Evolutionary conservation across 306 rosid genomes (phyloP), one percentile per base, ranked within the genome.

Genomic region (Cicer bijugum): DNA sequence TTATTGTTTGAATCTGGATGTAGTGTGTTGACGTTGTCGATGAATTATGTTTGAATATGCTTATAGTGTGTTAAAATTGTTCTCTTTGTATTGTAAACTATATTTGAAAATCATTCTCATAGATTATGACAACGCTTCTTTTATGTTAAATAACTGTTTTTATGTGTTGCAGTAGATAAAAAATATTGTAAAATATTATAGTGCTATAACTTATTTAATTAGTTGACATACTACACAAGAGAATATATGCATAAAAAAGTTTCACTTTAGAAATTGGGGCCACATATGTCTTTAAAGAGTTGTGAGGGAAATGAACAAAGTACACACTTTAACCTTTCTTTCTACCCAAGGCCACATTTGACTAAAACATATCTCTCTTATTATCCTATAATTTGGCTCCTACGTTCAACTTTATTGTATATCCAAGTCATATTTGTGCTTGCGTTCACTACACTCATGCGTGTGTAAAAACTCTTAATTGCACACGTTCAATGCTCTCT

Each of bases 351-450:
- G 69, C 39, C 64, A 73, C 70, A 73, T 12, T 64, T 67, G 65
- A 59, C 75, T 68, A 4, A 35, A 16, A 57, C 65, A 60, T 20
- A 60, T 20, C 51, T 60, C 52, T 61, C 12, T 47, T 6, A 17
- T 6, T 60, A 43, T 61, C 12, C 40, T 6, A 38, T 6, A 33
- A 28, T 3, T 69, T 60, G 56, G 16, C 43, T 43, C 20, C 14
- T 8, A 52, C 44, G 28, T 62, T 80, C 38, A 75, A 55, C 84
- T 75, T 81, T 76, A 44, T 43, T 64, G 47, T 12, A 50, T 53
- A 59, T 81, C 84, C 78, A 33, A 58, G 69, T 66, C 75, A 84
- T 55, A 15, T 42, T 8, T 53, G 61, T 68, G 75, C 82, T 48
- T 74, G 82, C 58, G 81, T 62, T 35, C 9, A 16, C 3, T 38